Base-by-base conservation (phyloP, 805 yeast genomes). In the Scheffersomyces lignosus region DNA sequence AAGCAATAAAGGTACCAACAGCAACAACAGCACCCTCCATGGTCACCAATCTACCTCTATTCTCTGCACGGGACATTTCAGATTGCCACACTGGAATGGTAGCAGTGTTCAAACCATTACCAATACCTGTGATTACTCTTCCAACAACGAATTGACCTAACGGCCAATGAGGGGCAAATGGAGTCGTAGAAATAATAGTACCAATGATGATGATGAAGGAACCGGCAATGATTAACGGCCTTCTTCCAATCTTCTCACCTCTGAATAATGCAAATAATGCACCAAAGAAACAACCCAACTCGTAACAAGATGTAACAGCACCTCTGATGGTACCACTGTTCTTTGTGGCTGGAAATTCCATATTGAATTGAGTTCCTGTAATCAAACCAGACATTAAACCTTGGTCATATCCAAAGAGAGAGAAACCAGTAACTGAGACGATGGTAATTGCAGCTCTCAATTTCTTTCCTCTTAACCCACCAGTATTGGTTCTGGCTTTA, bases 381-480 rank as follows among this genome's bases (percentile, higher is more conserved):
- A 68, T 65, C 24, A 68, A 47, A 52, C 74, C 73, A 20, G 71
- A 63, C 72, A 67, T 65, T 41, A 68, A 56, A 44, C 74, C 74
- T 47, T 68, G 74, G 48, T 68, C 55, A 45, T 60, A 46, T 38
- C 53, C 52, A 53, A 52, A 55, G 47, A 62, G 45, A 29, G 62
- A 53, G 43, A 60, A 53, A 30, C 64, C 58, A 31, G 61, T 54
- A 35, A 60, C 55, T 25, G 66, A 57, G 17, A 53, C 45, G 29
- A 48, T 31, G 4, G 62, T 56, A 40, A 56, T 48, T 25, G 43
- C 36, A 12, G 56, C 55, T 45, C 64, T 54, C 30, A 63, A 73
- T 18, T 64, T 58, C 46, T 73, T 70, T 41, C 90, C 90, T 27
- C 59, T 54, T 7, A 80, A 58, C 15, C 87, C 86, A 37, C 67